Base-by-base conservation (phyloP, 2,329 filamentous ascomycete genomes). In the Colletotrichum sp. region DNA sequence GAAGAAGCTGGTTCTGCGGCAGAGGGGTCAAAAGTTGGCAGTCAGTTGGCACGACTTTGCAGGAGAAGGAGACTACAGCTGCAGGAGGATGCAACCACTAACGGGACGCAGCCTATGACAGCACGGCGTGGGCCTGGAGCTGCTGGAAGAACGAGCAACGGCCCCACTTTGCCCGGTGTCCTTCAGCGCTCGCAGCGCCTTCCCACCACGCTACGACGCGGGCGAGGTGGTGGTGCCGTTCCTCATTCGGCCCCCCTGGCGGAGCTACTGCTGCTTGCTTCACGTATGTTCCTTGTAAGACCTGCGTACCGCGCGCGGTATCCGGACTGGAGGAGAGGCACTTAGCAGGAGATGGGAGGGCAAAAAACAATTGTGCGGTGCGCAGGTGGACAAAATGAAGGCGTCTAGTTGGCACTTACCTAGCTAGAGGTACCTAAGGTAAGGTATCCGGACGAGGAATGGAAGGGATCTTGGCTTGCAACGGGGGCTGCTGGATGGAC, bases 11-110 rank as follows among this genome's bases (percentile, higher is more conserved):
- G 36, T 28, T 10, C 66, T 58, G n/a, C 18, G 16, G 9, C 52
- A 28, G n/a, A n/a, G 61, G 15, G 27, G 28, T 43, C 22, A 52
- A 61, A 72, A 73, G 58, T 61, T 61, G 58, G 58, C 61, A 75
- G 70, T 76, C 61, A 75, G 70, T 76, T 76, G 74, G 74, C 74
- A 76, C 43, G 56, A 52, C 34, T 73, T 73, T 68, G 74, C 70
- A 73, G 70, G 66, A 73, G 56, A 73, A 55, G 73, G 64, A 64
- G 69, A 68, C 58, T 61, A 69, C 58, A 48, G 64, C 73, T 68
- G 73, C 64, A 68, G 73, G 55, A 18, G 56, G 70, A 75, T 76
- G 74, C 74, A 76, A 74, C 70, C 74, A 76, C 58, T 74, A 58
- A 65, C 36, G 28, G 58, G 13, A 3, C 28, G 15, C 58, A 55